These are phyloP conservation scores for Talaromyces sp. DNA, from an alignment of 2,329 filamentous ascomycete genomes.

Conservation along the genomic window DNA sequence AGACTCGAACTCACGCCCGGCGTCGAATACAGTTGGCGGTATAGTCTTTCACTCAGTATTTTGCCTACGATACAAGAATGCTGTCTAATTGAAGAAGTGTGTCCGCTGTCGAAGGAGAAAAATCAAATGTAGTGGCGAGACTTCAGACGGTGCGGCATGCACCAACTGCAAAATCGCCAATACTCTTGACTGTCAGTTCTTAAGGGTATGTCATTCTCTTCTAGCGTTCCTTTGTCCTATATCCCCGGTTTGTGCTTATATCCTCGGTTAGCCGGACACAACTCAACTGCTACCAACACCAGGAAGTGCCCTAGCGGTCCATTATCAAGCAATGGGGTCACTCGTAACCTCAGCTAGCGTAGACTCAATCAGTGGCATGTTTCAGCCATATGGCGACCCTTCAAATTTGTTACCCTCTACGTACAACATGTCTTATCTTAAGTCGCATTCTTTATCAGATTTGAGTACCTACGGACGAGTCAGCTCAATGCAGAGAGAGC, in stretches of 20 bases:
- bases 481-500: conserved; percentile 24
- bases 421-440: conserved; percentile 22
- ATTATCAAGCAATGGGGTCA: conserved; percentile 3
- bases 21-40: conserved; percentile 25
- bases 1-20: background rate
- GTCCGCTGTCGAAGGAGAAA: conserved; percentile 86
- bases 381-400: background rate
- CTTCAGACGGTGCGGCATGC: conserved; percentile 72
- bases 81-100: conserved; percentile 57
- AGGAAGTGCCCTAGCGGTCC: conserved; percentile 6
- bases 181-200: conserved; percentile 22
- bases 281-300: conserved; percentile 4
- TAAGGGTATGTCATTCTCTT: conserved; percentile 8
- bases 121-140: conserved; percentile 88
- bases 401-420: background rate
- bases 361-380: background rate
- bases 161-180: conserved; percentile 71
- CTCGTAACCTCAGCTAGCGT: background rate
- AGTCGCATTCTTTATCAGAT: conserved; percentile 26
- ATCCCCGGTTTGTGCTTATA: background rate
- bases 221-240: background rate
- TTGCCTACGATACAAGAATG: background rate
- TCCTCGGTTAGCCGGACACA: conserved; percentile 3
- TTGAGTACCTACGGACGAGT: conserved; percentile 23
- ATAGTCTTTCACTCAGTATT: background rate